These are phyloP conservation scores for Wakefieldia striispora DNA, from an alignment of 768 basidiomycete genomes.

Conservation along the genomic window DNA sequence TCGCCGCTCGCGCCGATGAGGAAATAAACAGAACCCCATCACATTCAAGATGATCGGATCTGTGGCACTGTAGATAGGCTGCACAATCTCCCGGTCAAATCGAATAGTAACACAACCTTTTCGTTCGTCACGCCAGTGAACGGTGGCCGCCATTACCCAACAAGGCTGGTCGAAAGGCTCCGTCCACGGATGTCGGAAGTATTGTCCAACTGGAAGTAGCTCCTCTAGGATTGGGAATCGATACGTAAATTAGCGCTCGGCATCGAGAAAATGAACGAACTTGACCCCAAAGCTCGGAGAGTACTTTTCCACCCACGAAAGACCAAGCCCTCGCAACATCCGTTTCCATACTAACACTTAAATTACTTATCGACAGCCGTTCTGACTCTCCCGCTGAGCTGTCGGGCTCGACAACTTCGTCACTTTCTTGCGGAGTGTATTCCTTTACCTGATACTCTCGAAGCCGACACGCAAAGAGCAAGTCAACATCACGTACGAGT, in stretches of 20 bases:
- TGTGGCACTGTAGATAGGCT: background rate
- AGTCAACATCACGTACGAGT: background rate
- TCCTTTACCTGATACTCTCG: no score
- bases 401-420: no score
- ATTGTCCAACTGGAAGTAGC: background rate
- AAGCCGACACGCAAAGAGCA: background rate
- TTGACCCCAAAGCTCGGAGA: background rate
- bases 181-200: background rate
- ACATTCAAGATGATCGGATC: conserved; percentile 1
- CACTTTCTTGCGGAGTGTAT: no score
- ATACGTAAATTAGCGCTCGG: conserved; percentile 2
- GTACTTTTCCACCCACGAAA: background rate
- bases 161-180: background rate
- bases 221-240: background rate
- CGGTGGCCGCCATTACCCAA: background rate
- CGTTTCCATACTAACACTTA: no score
- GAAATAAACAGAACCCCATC: background rate
- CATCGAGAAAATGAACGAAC: background rate
- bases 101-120: background rate
- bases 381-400: no score
- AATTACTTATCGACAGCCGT: background rate
- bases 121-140: background rate
- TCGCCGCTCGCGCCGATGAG: conserved; percentile 2
- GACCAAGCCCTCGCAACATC: background rate
- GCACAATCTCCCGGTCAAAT: background rate